Evolutionary conservation across 306 rosid genomes (phyloP), one percentile per base, ranked within the genome.

Genomic region (Abrus pulchellus): DNA sequence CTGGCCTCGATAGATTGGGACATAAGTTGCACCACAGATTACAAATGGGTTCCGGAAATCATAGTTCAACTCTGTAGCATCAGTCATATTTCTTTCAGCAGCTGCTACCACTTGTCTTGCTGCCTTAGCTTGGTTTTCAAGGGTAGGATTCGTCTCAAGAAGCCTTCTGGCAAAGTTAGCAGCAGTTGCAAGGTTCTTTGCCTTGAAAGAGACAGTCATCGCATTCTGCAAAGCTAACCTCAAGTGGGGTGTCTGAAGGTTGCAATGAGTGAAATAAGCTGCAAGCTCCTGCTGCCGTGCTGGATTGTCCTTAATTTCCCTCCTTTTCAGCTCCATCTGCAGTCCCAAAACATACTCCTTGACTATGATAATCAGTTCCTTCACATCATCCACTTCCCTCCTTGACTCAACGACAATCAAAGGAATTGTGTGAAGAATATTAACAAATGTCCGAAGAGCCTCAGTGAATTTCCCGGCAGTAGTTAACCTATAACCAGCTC

Each of bases 41-140:
- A 94, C 98, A 85, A 94, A 94, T 27, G 98, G 98, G 81, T 94
- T 94, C 44, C 98, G 85, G 85, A 91, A 94, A 80, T 92, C 98
- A 75, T 94, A 94, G 83, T 92, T 94, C 89, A 94, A 86, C 83
- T 87, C 76, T 54, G 90, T 70, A 12, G 87, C 81, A 84, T 94
- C 97, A 4, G 94, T 89, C 97, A 91, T 90, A 77, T 90, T 94
- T 90, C 77, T 92, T 91, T 92, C 98, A 9, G 98, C 98, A 56
- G 93, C 97, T 65, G 90, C 87, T 62, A 92, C 82, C 76, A 94
- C 97, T 85, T 94, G 97, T 83, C 98, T 87, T 20, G 98, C 93
- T 54, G 65, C 56, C 90, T 84, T 94, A 6, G 93, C 89, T 82
- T 92, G 98, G 86, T 49, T 90, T 83, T 94, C 97, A 32, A 79